phyloP scores from a whole-genome alignment of 352 stramenopile genomes.

The Aphanomyces invadans region DNA sequence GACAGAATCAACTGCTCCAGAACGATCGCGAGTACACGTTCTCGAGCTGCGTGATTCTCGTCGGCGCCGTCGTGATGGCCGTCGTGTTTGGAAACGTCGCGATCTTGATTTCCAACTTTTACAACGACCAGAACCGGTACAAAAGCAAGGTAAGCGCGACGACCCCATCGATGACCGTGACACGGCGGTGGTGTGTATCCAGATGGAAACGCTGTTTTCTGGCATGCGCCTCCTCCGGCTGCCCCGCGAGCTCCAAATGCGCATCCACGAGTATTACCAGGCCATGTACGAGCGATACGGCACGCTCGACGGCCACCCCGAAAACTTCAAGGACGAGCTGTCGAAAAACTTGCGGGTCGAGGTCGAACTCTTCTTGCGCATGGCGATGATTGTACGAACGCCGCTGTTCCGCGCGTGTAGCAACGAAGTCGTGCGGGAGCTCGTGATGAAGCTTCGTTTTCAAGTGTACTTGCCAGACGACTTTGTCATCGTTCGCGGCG shows the following conservation, averaged over 20 bases:
- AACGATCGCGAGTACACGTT: conserved; percentile 70
- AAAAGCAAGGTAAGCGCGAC: conserved; percentile 46
- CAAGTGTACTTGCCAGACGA: conserved; percentile 82
- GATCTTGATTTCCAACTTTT: conserved; percentile 81
- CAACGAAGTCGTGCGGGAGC: conserved; percentile 72
- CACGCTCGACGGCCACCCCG: conserved; percentile 65
- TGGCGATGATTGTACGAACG: conserved; percentile 83
- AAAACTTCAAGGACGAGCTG: conserved; percentile 68
- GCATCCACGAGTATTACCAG: conserved; percentile 82
- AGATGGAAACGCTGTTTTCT: conserved; percentile 76
- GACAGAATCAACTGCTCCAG: conserved; percentile 61
- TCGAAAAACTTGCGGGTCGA: conserved; percentile 76
- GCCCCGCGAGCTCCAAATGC: conserved; percentile 65
- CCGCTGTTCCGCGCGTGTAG: conserved; percentile 79
- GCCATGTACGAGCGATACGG: conserved; percentile 80
- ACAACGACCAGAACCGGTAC: conserved; percentile 72
- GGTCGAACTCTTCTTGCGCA: conserved; percentile 72
- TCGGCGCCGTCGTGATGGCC: conserved; percentile 72
- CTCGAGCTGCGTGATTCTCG: conserved; percentile 54
- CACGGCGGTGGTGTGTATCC: too few species aligned
- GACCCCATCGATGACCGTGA: too few species aligned
- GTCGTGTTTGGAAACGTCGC: conserved; percentile 83
- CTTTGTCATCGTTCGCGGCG: conserved; percentile 71
- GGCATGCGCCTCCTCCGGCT: conserved; percentile 79
- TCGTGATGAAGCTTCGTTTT: conserved; percentile 74